A percentile compares a stretch with the other conserved stretches of the same genome.
These are phyloP conservation scores for Fusarium beomiforme DNA, from an alignment of 2,329 filamentous ascomycete species.

Conservation along the genomic window DNA sequence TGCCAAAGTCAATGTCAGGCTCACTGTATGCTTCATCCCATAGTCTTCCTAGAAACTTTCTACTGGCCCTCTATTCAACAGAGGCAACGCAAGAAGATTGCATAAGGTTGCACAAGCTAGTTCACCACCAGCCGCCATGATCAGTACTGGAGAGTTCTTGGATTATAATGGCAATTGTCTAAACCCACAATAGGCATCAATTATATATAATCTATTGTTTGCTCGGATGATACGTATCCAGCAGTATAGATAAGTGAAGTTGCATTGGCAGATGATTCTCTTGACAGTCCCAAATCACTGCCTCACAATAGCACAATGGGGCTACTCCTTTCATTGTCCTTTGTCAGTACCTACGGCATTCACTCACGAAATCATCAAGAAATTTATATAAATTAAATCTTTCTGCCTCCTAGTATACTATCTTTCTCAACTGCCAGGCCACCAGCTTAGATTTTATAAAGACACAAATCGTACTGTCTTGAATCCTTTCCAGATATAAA, in stretches of 20 bases:
- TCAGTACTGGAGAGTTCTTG: too few relatives aligned
- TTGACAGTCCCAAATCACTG: background rate
- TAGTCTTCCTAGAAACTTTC: too few relatives aligned
- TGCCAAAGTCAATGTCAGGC: background rate
- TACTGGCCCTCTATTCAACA: background rate
- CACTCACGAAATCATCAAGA: background rate
- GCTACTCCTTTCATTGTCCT: background rate
- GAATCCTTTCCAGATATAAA: background rate
- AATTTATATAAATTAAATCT: background rate
- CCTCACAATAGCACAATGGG: background rate
- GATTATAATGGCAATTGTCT: too few relatives aligned
- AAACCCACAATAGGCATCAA: background rate
- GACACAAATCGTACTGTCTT: background rate
- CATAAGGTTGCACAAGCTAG: background rate
- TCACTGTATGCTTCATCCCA: too few relatives aligned
- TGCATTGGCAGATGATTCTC: background rate
- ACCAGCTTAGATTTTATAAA: background rate
- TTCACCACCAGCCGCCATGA: too few relatives aligned
- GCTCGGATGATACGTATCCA: accelerated
- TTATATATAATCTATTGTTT: background rate
- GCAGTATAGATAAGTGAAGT: accelerated
- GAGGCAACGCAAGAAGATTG: background rate
- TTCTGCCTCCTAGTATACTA: background rate
- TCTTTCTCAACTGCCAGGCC: background rate
- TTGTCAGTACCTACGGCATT: background rate